These are phyloP conservation scores for Chiua virens DNA, from an alignment of 768 basidiomycete genomes.

Conservation along the genomic window DNA sequence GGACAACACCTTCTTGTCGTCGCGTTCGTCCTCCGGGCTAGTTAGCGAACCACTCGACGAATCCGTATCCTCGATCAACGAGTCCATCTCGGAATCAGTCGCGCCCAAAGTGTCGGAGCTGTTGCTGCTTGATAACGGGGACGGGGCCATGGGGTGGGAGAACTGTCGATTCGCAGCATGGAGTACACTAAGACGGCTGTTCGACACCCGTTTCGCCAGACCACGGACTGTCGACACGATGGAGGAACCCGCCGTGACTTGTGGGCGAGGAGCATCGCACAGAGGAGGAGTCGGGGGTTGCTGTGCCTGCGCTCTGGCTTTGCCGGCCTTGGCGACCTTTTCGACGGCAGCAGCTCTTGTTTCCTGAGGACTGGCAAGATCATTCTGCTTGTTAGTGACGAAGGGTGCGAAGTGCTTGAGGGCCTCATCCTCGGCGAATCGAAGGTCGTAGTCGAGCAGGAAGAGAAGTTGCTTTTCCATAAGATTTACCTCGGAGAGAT, in stretches of 20 bases:
- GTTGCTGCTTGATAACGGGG: slow-evolving; percentile 38
- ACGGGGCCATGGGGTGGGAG: slow-evolving; percentile 20
- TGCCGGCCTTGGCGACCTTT: slow-evolving; percentile 53
- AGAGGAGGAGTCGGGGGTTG: slow-evolving; percentile 44
- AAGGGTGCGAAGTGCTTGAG: slow-evolving; percentile 70
- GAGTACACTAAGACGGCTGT: slow-evolving; percentile 35
- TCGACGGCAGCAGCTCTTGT: slow-evolving; percentile 54
- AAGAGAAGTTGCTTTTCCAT: slow-evolving; percentile 97
- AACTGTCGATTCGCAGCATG: slow-evolving; percentile 16
- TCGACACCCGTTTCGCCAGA: slow-evolving; percentile 58
- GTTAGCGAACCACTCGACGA: slow-evolving; percentile 53
- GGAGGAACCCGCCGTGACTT: slow-evolving; percentile 30
- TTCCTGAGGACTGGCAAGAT: slow-evolving; percentile 34
- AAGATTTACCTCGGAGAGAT: slow-evolving; percentile 80
- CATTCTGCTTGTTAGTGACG: slow-evolving; percentile 36
- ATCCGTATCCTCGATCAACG: slow-evolving; percentile 61
- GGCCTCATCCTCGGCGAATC: slow-evolving; percentile 83
- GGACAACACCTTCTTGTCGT: slow-evolving; percentile 15
- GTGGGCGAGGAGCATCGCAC: slow-evolving; percentile 33
- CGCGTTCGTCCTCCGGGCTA: slow-evolving; percentile 49
- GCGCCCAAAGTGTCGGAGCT: slow-evolving; percentile 47
- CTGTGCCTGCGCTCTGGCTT: slow-evolving; percentile 50
- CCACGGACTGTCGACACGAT: slow-evolving; percentile 57
- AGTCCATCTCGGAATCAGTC: slow-evolving; percentile 58
- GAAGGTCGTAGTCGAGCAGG: slow-evolving; percentile 90